Evolutionary conservation across 306 rosid genomes (phyloP).

Genomic region (Malus sieversii): DNA sequence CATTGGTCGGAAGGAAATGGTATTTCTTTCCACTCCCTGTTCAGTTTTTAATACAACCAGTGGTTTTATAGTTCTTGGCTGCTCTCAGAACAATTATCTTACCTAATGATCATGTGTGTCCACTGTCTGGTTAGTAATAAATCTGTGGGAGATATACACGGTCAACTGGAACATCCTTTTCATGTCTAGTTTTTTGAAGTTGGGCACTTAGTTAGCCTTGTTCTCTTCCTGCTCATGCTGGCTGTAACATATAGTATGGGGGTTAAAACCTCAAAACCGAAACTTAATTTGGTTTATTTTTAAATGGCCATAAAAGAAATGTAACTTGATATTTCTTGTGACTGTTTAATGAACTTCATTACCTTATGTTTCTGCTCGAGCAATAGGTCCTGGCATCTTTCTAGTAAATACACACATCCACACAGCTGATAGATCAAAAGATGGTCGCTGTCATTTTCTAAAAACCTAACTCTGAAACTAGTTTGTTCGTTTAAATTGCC

Average conservation of each 20-base stretch:
- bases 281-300: too few species aligned
- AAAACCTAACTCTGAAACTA: not conserved
- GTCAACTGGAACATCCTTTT: not conserved
- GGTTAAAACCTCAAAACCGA: too few species aligned
- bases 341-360: not conserved
- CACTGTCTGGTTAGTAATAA: not conserved
- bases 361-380: not conserved
- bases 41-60: not conserved
- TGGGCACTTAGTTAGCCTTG: not conserved
- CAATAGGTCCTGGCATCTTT: not conserved
- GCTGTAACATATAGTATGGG: too few species aligned
- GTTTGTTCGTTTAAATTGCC: too few species aligned
- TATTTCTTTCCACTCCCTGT: conserved; percentile 14
- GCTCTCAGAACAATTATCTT: not conserved
- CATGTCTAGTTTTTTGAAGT: not conserved
- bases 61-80: too few species aligned
- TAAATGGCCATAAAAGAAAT: not conserved
- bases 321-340: not conserved
- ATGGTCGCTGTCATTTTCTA: not conserved
- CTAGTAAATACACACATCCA: not conserved
- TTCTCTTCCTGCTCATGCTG: too few species aligned
- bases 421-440: not conserved
- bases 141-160: not conserved
- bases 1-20: conserved; percentile 70
- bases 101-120: not conserved